Evolutionary conservation across 306 rosid species (phyloP).

Genomic region (Inga laurina): DNA sequence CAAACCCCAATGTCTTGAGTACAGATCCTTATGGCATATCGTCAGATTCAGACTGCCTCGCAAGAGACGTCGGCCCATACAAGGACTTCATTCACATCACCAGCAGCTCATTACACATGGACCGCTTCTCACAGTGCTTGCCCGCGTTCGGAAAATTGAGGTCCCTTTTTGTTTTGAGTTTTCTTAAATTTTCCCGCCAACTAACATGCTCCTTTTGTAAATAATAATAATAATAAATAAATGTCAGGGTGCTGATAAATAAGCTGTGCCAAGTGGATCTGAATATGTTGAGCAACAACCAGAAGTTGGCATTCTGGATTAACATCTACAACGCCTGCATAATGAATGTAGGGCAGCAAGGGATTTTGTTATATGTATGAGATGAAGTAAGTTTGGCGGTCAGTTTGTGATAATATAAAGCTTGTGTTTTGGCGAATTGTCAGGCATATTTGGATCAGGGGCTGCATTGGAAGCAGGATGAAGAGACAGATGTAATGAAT

Average conservation of each 20-base stretch:
- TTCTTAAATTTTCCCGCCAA: neutral
- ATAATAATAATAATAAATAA: no score
- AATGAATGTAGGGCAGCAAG: slow-evolving; percentile 93
- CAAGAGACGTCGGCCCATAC: slow-evolving; percentile 74
- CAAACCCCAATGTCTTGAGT: slow-evolving; percentile 48
- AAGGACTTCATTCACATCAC: slow-evolving; percentile 80
- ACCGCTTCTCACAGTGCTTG: slow-evolving; percentile 48
- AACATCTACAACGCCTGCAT: slow-evolving; percentile 92
- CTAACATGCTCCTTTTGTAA: neutral
- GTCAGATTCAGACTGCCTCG: slow-evolving; percentile 59
- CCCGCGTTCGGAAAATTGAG: slow-evolving; percentile 61
- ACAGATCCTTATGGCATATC: slow-evolving; percentile 71
- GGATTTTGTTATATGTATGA: slow-evolving; percentile 29
- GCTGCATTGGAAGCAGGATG: slow-evolving; percentile 70
- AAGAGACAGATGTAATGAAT: slow-evolving; percentile 73
- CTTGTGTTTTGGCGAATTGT: slow-evolving; percentile 17
- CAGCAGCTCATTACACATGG: slow-evolving; percentile 51
- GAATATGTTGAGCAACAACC: slow-evolving; percentile 79
- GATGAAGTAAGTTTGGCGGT: neutral
- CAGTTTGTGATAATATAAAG: neutral
- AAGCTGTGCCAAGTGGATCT: slow-evolving; percentile 65
- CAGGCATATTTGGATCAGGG: slow-evolving; percentile 95
- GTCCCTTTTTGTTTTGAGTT: slow-evolving; percentile 33
- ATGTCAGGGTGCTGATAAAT: slow-evolving; percentile 61
- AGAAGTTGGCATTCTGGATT: slow-evolving; percentile 95